phyloP scores from a whole-genome alignment of 2,329 filamentous ascomycete genomes.

The Amauroascus niger region DNA sequence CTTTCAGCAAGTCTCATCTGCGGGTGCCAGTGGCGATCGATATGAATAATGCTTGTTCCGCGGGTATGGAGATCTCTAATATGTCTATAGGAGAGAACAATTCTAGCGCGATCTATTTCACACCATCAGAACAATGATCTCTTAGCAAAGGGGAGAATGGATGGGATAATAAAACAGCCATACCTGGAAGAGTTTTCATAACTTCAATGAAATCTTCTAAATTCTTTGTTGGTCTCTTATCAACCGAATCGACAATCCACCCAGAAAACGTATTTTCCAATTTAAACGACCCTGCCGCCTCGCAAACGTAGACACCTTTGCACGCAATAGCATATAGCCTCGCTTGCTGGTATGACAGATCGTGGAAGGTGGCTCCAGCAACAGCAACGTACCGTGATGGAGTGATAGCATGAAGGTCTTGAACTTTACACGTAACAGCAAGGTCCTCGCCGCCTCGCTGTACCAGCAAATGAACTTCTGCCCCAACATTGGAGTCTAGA shows the following conservation, averaged over 20 bases:
- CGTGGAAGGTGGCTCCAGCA: constrained; percentile 87
- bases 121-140: background rate
- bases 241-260: constrained; percentile 86
- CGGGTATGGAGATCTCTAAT: constrained; percentile 88
- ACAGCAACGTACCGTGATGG: constrained; percentile 93
- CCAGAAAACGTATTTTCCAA: constrained; percentile 85
- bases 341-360: constrained; percentile 96
- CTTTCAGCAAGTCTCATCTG: constrained; percentile 89
- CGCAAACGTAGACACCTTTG: constrained; percentile 88
- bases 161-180: constrained; percentile 20
- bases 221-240: constrained; percentile 83
- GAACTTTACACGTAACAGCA: constrained; percentile 73
- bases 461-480: constrained; percentile 67
- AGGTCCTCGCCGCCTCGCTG: constrained; percentile 83
- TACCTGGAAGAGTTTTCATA: constrained; percentile 74
- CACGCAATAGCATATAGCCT: constrained; percentile 86
- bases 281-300: constrained; percentile 88
- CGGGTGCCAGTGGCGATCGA: constrained; percentile 90
- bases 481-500: constrained; percentile 73
- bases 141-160: background rate
- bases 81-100: constrained; percentile 94
- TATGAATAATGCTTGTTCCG: constrained; percentile 81
- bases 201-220: constrained; percentile 83
- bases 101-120: constrained; percentile 54
- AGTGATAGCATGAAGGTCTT: constrained; percentile 86